Evolutionary conservation across 306 rosid species (phyloP), one percentile per base, ranked within the genome.

Genomic region (Fragaria iinumae): DNA sequence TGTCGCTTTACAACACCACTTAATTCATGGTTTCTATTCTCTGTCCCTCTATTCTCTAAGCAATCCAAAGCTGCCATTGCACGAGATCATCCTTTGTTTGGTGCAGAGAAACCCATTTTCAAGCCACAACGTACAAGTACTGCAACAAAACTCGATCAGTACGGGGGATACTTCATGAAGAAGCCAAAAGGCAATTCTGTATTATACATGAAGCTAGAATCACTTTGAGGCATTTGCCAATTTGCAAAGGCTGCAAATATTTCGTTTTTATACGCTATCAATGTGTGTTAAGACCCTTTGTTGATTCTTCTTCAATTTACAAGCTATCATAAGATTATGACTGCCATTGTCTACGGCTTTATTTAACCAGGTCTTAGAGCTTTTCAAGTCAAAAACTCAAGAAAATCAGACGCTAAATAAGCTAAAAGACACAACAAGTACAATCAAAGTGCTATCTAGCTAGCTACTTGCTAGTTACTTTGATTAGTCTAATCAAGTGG

Each of bases 31-130:
- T 57, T 57, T 34, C 62, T 72, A n/a, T 32, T 63, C 44, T 63
- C 44, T 36, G 27, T 18, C 27, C 7, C 80, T 71, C 73, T 29
- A 6, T 2, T 75, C 79, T 86, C 88, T 77, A 89, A 89, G 91
- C 93, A 90, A 91, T 74, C 78, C 87, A 87, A 89, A 83, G 93
- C 93, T 91, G 92, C 89, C 84, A 85, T 66, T 82, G 36, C 86
- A 90, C 81, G 38, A 74, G 78, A 57, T 38, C 73, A 45, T 43
- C 80, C 34, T 27, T 66, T 44, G 72, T 65, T 84, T 77, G 88
- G 86, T 82, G 68, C 74, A 63, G 65, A 49, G 48, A 18, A 38
- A 2, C 56, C 73, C 64, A 63, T 78, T 76, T 57, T 23, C 11
- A 56, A 74, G 8, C 17, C 32, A 47, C 41, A 62, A 12, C 16